Percentiles rank a stretch among this genome's conserved stretches.
These are phyloP conservation scores for Colletotrichum echinochloae DNA, from an alignment of 2,329 filamentous ascomycete species.

Conservation along the genomic window DNA sequence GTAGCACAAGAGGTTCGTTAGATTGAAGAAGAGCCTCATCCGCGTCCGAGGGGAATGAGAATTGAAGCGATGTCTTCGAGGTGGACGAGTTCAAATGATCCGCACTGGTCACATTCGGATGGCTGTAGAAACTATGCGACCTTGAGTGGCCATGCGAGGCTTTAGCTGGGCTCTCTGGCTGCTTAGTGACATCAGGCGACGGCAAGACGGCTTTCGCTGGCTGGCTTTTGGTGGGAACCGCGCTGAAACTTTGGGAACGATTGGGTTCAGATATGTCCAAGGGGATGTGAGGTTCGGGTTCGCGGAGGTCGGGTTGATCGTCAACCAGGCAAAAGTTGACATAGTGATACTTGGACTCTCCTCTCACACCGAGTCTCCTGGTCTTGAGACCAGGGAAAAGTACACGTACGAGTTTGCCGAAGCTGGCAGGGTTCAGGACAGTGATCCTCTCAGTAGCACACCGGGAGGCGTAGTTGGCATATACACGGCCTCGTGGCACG, in stretches of 20 bases:
- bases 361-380: conserved; percentile 88
- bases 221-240: conserved; percentile 48
- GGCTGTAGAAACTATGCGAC: conserved; percentile 69
- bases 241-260: conserved; percentile 65
- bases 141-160: conserved; percentile 46
- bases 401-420: conserved; percentile 95
- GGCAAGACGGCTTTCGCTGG: conserved; percentile 43
- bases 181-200: conserved; percentile 47
- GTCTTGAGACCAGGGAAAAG: conserved; percentile 97
- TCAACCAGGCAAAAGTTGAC: conserved; percentile 73
- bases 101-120: conserved; percentile 66
- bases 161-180: conserved; percentile 33
- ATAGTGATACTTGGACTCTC: conserved; percentile 99
- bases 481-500: conserved; percentile 91
- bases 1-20: conserved; percentile 81
- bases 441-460: conserved; percentile 95
- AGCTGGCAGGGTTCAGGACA: conserved; percentile 95
- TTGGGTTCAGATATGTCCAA: conserved; percentile 62
- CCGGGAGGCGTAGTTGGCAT: conserved; percentile 92
- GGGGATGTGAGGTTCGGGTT: conserved; percentile 59
- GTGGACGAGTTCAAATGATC: conserved; percentile 69
- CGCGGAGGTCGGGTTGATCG: conserved; percentile 63
- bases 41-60: conserved; percentile 71
- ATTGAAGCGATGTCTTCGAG: conserved; percentile 68
- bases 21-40: conserved; percentile 68